These are phyloP conservation scores for Penicillium sp. DNA, from an alignment of 2,329 filamentous ascomycete genomes.

Conservation along the genomic window DNA sequence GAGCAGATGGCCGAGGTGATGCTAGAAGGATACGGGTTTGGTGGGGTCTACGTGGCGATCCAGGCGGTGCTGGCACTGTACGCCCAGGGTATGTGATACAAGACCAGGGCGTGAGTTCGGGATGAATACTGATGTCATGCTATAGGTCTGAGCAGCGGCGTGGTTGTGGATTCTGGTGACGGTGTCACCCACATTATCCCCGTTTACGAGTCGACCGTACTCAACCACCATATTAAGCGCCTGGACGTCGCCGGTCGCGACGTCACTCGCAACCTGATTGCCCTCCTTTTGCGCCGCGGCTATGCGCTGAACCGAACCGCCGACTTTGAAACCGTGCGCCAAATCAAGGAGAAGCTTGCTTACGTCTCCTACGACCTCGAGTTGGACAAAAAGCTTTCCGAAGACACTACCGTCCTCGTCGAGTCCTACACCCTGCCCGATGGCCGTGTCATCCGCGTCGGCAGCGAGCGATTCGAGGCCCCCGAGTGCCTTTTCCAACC, in stretches of 20 bases:
- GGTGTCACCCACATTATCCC: conserved; percentile 98
- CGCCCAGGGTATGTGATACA: conserved; percentile 71
- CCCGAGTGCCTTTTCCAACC: conserved; percentile 98
- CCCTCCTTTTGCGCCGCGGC: conserved; percentile 84
- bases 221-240: conserved; percentile 92
- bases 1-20: conserved; percentile 99
- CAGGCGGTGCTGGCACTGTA: conserved; percentile 95
- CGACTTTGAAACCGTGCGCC: conserved; percentile 97
- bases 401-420: conserved; percentile 95
- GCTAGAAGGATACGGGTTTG: conserved; percentile 96
- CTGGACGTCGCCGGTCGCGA: conserved; percentile 95
- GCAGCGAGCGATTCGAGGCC: conserved; percentile 95
- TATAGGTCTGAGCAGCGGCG: conserved; percentile 78
- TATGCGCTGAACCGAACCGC: conserved; percentile 97
- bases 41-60: conserved; percentile 95
- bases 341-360: conserved; percentile 99
- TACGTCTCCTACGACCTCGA: conserved; percentile 98
- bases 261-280: conserved; percentile 97
- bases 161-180: conserved; percentile 98
- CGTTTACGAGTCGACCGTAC: conserved; percentile 95
- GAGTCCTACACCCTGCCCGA: conserved; percentile 97
- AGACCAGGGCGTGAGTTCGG: background rate
- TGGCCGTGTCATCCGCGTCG: conserved; percentile 91
- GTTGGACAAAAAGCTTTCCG: conserved; percentile 90
- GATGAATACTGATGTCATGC: conserved; percentile 5